phyloP scores from a whole-genome alignment of 805 yeast species.

The Tetrapisispora fleetii region DNA sequence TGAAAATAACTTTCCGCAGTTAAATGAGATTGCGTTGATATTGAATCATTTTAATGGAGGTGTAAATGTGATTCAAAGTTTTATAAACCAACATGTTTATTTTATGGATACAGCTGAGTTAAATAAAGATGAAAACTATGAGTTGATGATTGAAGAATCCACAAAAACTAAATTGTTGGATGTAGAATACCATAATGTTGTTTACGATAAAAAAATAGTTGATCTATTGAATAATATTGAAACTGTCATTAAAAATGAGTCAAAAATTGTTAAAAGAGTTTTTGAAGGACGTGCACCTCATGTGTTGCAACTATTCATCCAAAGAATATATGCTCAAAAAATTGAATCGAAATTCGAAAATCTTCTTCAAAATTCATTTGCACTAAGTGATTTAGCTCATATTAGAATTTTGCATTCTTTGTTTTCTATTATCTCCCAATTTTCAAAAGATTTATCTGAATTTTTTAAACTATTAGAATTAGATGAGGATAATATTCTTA shows the following conservation, averaged over 20 bases:
- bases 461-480: slow-evolving; percentile 42
- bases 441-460: slow-evolving; percentile 56
- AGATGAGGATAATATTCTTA: slow-evolving; percentile 34
- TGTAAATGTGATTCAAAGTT: slow-evolving; percentile 66
- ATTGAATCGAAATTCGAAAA: slow-evolving; percentile 46
- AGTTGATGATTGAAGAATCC: slow-evolving; percentile 33
- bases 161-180: slow-evolving; percentile 54
- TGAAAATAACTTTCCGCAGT: slow-evolving; percentile 53
- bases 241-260: slow-evolving; percentile 57
- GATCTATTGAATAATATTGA: slow-evolving; percentile 46
- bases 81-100: slow-evolving; percentile 68
- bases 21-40: slow-evolving; percentile 69
- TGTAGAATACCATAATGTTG: slow-evolving; percentile 41
- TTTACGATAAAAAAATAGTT: slow-evolving; percentile 44
- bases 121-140: slow-evolving; percentile 20
- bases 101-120: slow-evolving; percentile 36
- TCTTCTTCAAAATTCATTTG: slow-evolving; percentile 51
- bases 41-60: slow-evolving; percentile 80
- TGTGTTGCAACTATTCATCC: slow-evolving; percentile 61
- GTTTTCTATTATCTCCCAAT: slow-evolving; percentile 47
- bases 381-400: slow-evolving; percentile 58
- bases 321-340: slow-evolving; percentile 68
- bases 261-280: slow-evolving; percentile 61
- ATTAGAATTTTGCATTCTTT: slow-evolving; percentile 64
- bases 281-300: slow-evolving; percentile 55